Percentiles rank a stretch among this genome's conserved stretches.
These are phyloP conservation scores for Apiotrichum brassicae DNA, from an alignment of 1,284 basidiomycete genomes.

Conservation along the genomic window DNA sequence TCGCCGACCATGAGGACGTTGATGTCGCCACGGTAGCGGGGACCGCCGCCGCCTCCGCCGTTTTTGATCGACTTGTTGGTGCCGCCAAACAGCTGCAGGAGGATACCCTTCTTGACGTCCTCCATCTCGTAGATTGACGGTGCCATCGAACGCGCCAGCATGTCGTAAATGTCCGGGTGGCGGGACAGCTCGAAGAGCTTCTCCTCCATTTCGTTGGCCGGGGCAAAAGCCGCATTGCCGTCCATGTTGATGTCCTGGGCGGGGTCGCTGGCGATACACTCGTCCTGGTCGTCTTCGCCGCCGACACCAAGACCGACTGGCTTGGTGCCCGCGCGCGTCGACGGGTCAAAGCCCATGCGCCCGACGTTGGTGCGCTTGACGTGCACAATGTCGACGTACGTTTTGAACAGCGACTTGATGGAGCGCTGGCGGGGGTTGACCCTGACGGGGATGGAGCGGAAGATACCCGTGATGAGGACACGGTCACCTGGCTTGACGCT, in stretches of 20 bases:
- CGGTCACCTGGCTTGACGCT: constrained; percentile 91
- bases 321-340: constrained; percentile 57
- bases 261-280: constrained; percentile 39
- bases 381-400: constrained; percentile 92
- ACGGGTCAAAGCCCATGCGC: constrained; percentile 70
- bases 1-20: constrained; percentile 96
- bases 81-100: constrained; percentile 92
- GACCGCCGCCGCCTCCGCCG: constrained; percentile 91
- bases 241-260: too few relatives aligned
- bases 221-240: constrained; percentile 50
- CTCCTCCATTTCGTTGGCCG: constrained; percentile 52
- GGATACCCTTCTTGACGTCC: constrained; percentile 96
- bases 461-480: constrained; percentile 86
- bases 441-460: constrained; percentile 85
- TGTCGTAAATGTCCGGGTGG: constrained; percentile 77
- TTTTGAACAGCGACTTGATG: constrained; percentile 92
- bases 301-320: constrained; percentile 74
- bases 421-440: constrained; percentile 86
- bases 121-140: constrained; percentile 98
- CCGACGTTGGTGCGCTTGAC: constrained; percentile 67
- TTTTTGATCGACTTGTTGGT: constrained; percentile 91
- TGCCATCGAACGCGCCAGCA: constrained; percentile 77
- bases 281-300: constrained; percentile 67
- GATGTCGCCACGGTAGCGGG: constrained; percentile 94
- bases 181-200: constrained; percentile 64